A percentile compares a stretch with the other conserved stretches of the same genome.
Evolutionary conservation across 441 rosid genomes (phyloP).

Genomic region (Erodium texanum): DNA sequence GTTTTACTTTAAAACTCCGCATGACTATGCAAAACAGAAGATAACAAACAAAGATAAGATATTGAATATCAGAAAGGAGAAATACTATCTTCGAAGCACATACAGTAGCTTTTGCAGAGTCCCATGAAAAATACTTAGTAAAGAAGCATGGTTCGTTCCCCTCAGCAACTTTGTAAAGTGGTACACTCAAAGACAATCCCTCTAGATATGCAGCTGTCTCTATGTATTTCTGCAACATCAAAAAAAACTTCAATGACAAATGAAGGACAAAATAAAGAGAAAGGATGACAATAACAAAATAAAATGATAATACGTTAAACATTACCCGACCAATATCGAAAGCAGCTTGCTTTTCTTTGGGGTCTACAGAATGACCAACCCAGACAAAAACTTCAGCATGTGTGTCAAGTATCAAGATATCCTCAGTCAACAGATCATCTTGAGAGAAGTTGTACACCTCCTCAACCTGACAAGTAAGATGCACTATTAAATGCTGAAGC

Average conservation of each 20-base stretch:
- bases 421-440: conserved; percentile 95
- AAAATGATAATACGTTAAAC: conserved; percentile 8
- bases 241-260: conserved; percentile 22
- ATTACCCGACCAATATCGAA: conserved; percentile 90
- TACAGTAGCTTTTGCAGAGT: conserved; percentile 67
- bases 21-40: background rate
- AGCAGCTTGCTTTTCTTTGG: conserved; percentile 82
- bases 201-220: conserved; percentile 71
- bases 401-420: conserved; percentile 80
- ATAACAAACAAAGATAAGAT: background rate
- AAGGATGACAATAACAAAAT: conserved; percentile 1
- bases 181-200: conserved; percentile 70
- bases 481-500: conserved; percentile 17
- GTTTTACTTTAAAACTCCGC: background rate
- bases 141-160: conserved; percentile 97
- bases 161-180: conserved; percentile 80
- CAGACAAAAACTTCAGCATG: conserved; percentile 96
- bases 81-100: conserved; percentile 18
- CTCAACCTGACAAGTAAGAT: conserved; percentile 51
- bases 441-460: conserved; percentile 86
- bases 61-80: conserved; percentile 10
- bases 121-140: conserved; percentile 89
- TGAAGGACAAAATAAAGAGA: conserved; percentile 9
- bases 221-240: conserved; percentile 57
- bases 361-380: conserved; percentile 84